phyloP scores from a whole-genome alignment of 1,139 yeast species.

The Taphrina sp. region DNA sequence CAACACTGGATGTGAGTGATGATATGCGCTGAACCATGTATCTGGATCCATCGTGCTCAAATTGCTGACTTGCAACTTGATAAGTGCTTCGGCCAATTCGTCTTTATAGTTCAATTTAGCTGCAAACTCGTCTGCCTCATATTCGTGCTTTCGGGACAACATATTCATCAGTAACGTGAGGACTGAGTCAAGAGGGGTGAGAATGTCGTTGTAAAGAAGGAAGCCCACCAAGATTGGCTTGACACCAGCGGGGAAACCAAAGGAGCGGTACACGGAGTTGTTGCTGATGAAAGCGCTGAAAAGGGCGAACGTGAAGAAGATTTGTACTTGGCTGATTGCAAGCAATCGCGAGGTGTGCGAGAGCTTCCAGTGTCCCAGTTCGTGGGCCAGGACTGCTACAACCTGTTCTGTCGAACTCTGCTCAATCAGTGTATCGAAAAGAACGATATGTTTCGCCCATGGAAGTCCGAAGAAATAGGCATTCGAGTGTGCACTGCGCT shows the following conservation, averaged over 20 bases:
- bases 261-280: constrained; percentile 68
- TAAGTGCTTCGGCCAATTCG: constrained; percentile 68
- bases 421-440: constrained; percentile 83
- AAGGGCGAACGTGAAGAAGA: constrained; percentile 62
- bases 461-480: constrained; percentile 96
- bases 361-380: constrained; percentile 95
- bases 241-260: constrained; percentile 59
- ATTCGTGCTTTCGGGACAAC: constrained; percentile 80
- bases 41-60: constrained; percentile 83
- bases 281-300: constrained; percentile 80
- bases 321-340: constrained; percentile 60
- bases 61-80: constrained; percentile 73
- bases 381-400: constrained; percentile 93
- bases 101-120: constrained; percentile 66
- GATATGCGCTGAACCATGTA: constrained; percentile 82
- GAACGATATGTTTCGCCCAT: constrained; percentile 92
- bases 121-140: constrained; percentile 75
- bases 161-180: constrained; percentile 66
- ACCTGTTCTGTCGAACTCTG: constrained; percentile 75
- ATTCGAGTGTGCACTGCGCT: constrained; percentile 91
- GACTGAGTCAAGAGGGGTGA: constrained; percentile 71
- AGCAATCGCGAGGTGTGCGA: constrained; percentile 77
- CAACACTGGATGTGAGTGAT: constrained; percentile 84
- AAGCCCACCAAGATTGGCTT: constrained; percentile 76
- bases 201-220: constrained; percentile 59